phyloP scores from a whole-genome alignment of 2,329 filamentous ascomycete species.

The Aspergillus phoenicis region DNA sequence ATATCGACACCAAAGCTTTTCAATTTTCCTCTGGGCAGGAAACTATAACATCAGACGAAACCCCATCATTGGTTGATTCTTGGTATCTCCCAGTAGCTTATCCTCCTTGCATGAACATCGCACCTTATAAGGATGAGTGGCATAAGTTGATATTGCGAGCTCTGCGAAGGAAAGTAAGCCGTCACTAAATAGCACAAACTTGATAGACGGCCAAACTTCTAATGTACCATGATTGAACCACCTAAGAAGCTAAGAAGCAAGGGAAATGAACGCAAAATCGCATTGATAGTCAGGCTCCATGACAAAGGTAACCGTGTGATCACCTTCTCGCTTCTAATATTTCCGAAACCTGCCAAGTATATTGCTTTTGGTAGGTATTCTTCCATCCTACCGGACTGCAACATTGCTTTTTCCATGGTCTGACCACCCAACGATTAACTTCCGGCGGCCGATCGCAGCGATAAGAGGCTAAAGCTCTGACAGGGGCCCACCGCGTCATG shows the following conservation, averaged over 20 bases:
- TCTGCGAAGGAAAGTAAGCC: background rate
- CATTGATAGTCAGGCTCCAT: background rate
- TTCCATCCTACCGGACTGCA: background rate
- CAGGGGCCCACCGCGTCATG: background rate
- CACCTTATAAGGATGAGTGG: background rate
- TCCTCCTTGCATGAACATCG: slow-evolving; percentile 18
- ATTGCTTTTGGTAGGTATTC: background rate
- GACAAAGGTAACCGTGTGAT: background rate
- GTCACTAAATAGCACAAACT: background rate
- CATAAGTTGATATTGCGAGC: background rate
- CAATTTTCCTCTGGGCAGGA: too few relatives aligned
- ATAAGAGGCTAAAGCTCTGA: slow-evolving; percentile 5
- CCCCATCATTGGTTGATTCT: background rate
- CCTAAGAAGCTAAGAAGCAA: slow-evolving; percentile 12
- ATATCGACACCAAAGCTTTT: too few relatives aligned
- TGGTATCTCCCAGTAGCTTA: slow-evolving; percentile 7
- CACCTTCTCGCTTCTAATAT: slow-evolving; percentile 3
- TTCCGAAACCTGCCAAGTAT: background rate
- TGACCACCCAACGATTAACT: background rate
- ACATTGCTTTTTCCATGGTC: slow-evolving; percentile 8
- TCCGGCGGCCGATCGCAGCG: slow-evolving; percentile 1
- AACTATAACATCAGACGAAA: slow-evolving; percentile 1
- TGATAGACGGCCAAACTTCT: background rate
- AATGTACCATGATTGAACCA: slow-evolving; percentile 8
- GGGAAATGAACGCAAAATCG: slow-evolving; percentile 5